Percentiles rank a stretch among this genome's conserved stretches.
phyloP scores from a whole-genome alignment of 371 early-diverging fungal genomes.

The Saksenaea vasiformis region DNA sequence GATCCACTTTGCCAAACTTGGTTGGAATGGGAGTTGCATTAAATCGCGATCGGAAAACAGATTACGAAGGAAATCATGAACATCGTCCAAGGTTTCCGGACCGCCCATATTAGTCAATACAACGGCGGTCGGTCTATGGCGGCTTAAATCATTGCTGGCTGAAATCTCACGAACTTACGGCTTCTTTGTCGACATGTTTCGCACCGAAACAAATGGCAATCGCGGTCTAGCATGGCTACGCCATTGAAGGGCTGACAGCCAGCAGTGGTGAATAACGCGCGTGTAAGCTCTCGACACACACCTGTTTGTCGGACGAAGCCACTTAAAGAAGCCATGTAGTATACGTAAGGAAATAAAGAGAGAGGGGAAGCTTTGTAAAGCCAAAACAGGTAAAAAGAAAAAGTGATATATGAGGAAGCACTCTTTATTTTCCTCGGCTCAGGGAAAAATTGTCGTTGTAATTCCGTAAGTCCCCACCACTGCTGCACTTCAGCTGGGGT shows the following conservation, averaged over 20 bases:
- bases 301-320: not conserved
- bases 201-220: not conserved
- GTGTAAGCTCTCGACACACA: not conserved
- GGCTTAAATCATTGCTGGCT: not conserved
- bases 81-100: slow-evolving; percentile 77
- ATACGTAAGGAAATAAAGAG: not conserved
- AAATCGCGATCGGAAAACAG: slow-evolving; percentile 95
- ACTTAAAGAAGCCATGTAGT: not conserved
- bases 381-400: not conserved
- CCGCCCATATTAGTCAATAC: slow-evolving; percentile 95
- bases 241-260: not conserved
- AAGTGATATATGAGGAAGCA: not conserved
- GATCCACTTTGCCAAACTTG: slow-evolving; percentile 72
- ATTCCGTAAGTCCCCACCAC: not conserved
- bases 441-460: not conserved
- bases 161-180: not conserved
- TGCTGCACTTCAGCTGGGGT: not conserved
- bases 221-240: not conserved
- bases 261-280: not conserved
- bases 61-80: slow-evolving; percentile 77
- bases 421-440: not conserved
- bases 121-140: slow-evolving; percentile 71
- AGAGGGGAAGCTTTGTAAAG: not conserved
- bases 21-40: slow-evolving; percentile 89
- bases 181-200: not conserved